phyloP scores from a whole-genome alignment of 2,329 filamentous ascomycete genomes.

The Phialophora tarda region DNA sequence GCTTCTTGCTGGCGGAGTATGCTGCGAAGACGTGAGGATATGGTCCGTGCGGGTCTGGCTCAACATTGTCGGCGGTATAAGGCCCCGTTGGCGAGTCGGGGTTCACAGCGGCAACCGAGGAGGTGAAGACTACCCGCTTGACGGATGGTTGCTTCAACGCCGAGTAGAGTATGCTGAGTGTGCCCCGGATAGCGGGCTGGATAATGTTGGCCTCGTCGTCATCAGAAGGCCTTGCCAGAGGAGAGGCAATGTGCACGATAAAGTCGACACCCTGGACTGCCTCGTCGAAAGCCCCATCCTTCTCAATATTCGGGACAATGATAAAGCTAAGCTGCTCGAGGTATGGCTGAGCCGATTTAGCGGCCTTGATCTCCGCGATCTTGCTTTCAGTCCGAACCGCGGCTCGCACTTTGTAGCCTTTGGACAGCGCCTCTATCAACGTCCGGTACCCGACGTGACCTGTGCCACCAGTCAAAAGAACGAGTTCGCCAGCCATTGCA shows the following conservation, averaged over 20 bases:
- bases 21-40: constrained; percentile 43
- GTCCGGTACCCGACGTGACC: constrained; percentile 41
- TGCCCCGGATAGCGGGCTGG: constrained; percentile 67
- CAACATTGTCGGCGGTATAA: constrained; percentile 45
- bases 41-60: constrained; percentile 34
- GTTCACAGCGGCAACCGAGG: constrained; percentile 70
- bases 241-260: constrained; percentile 46
- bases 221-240: constrained; percentile 20
- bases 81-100: constrained; percentile 30
- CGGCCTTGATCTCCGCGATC: constrained; percentile 31
- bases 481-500: constrained; percentile 28
- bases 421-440: constrained; percentile 38
- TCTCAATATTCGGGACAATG: constrained; percentile 74
- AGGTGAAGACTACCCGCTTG: constrained; percentile 74
- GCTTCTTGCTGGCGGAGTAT: constrained; percentile 62
- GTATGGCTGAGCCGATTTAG: constrained; percentile 34
- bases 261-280: constrained; percentile 57
- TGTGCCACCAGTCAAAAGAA: constrained; percentile 39
- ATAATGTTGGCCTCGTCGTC: constrained; percentile 48
- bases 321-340: constrained; percentile 64
- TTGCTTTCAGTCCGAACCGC: constrained; percentile 40
- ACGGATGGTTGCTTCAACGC: constrained; percentile 69
- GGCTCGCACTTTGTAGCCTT: constrained; percentile 40
- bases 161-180: constrained; percentile 63
- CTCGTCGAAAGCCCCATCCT: constrained; percentile 73